Percentiles rank a stretch among this genome's conserved stretches.
Evolutionary conservation across 768 basidiomycete genomes (phyloP).

Genomic region (Mrakia hoshinonis): DNA sequence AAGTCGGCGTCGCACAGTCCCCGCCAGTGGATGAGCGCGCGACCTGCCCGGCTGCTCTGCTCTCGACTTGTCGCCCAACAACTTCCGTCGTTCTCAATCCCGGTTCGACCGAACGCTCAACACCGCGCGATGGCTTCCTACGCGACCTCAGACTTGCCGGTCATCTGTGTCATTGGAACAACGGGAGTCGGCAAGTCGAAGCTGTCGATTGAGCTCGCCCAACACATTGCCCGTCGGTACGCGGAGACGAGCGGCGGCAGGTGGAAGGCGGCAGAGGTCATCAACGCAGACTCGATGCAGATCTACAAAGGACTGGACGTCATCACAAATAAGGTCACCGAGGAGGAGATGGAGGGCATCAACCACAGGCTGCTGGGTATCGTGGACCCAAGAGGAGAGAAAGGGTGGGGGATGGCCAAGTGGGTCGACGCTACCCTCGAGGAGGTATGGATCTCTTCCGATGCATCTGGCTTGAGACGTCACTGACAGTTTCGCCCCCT

Average conservation of each 20-base stretch:
- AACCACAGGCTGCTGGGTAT: constrained; percentile 85
- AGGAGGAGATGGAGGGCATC: constrained; percentile 64
- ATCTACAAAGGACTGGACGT: constrained; percentile 83
- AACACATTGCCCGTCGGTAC: constrained; percentile 16
- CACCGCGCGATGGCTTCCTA: not conserved
- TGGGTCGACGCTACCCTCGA: constrained; percentile 77
- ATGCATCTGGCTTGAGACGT: not conserved
- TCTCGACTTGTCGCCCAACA: too few relatives aligned
- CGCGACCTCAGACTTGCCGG: constrained; percentile 22
- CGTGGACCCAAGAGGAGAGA: constrained; percentile 67
- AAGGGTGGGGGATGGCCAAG: constrained; percentile 40
- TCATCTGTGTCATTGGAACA: constrained; percentile 82
- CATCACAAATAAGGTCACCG: constrained; percentile 86
- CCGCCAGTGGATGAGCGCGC: too few relatives aligned
- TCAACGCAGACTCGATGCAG: constrained; percentile 98
- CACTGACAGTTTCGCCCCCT: not conserved
- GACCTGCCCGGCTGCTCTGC: too few relatives aligned
- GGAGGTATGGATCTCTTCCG: constrained; percentile 49
- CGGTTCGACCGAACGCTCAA: too few relatives aligned
- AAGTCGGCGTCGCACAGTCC: too few relatives aligned
- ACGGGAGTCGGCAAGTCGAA: constrained; percentile 94
- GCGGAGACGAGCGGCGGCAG: constrained; percentile 37
- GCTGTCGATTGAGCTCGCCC: constrained; percentile 77
- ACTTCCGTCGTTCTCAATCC: too few relatives aligned
- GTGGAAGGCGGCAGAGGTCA: constrained; percentile 48